Evolutionary conservation across 2,329 filamentous ascomycete species (phyloP).

Genomic region (Paecilomyces fulvus): DNA sequence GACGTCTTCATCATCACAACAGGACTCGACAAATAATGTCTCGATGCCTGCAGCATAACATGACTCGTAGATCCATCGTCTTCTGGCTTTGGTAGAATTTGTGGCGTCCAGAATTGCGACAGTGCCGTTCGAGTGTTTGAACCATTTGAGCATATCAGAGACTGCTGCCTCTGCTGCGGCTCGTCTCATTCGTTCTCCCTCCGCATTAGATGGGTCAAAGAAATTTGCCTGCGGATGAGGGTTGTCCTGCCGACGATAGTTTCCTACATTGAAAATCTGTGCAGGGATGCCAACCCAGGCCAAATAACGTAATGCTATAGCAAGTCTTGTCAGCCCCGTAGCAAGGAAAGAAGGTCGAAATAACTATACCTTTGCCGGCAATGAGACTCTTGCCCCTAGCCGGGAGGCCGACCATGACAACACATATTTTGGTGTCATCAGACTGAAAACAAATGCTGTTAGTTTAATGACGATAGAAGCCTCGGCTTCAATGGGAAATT

Average conservation of each 20-base stretch:
- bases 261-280: conserved; percentile 94
- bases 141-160: conserved; percentile 91
- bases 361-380: conserved; percentile 78
- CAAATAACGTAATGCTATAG: conserved; percentile 77
- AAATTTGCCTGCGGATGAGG: conserved; percentile 90
- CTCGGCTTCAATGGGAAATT: background rate
- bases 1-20: conserved; percentile 88
- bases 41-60: conserved; percentile 72
- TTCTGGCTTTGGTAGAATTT: conserved; percentile 83
- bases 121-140: conserved; percentile 63
- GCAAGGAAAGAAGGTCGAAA: background rate
- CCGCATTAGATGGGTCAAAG: conserved; percentile 82
- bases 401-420: conserved; percentile 96
- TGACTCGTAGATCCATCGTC: conserved; percentile 81
- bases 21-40: conserved; percentile 92
- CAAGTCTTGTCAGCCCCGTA: conserved; percentile 4
- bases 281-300: conserved; percentile 93
- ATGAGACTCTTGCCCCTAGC: conserved; percentile 96
- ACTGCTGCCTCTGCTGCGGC: conserved; percentile 89
- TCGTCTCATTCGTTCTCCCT: conserved; percentile 80
- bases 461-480: background rate
- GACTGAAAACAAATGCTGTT: conserved; percentile 62
- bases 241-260: conserved; percentile 81
- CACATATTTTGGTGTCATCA: conserved; percentile 93
- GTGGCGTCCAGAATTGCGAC: conserved; percentile 95